phyloP scores from a whole-genome alignment of 495 filamentous ascomycete genomes.

The Neurospora sp. region DNA sequence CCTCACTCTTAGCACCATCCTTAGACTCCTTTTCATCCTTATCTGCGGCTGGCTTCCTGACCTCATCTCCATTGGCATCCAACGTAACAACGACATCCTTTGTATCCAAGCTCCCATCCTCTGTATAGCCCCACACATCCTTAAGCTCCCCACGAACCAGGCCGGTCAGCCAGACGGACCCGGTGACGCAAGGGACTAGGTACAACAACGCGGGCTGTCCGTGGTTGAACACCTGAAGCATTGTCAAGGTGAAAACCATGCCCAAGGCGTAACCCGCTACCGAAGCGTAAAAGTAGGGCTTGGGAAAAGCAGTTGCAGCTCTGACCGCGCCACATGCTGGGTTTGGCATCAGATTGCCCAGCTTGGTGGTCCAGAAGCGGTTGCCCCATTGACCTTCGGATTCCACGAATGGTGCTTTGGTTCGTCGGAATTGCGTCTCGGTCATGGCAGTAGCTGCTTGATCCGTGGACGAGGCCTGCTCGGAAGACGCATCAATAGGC shows the following conservation, averaged over 20 bases:
- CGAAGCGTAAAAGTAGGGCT: slow-evolving; percentile 78
- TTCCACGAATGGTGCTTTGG: slow-evolving; percentile 47
- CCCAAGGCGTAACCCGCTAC: slow-evolving; percentile 69
- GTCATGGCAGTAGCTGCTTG: slow-evolving; percentile 17
- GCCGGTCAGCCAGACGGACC: slow-evolving; percentile 72
- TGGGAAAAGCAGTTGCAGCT: slow-evolving; percentile 54
- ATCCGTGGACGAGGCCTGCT: slow-evolving; percentile 24
- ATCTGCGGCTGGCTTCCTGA: slow-evolving; percentile 5
- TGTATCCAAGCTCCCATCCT: slow-evolving; percentile 48
- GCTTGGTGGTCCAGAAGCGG: slow-evolving; percentile 62
- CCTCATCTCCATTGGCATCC: slow-evolving; percentile 12
- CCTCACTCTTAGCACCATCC: not conserved
- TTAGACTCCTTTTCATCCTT: not conserved
- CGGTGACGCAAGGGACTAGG: slow-evolving; percentile 77
- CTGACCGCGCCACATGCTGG: slow-evolving; percentile 33
- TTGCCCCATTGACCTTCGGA: slow-evolving; percentile 72
- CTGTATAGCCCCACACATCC: slow-evolving; percentile 73
- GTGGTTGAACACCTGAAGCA: slow-evolving; percentile 69
- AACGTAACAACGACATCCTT: slow-evolving; percentile 36
- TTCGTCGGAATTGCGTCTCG: slow-evolving; percentile 22
- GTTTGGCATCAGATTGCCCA: slow-evolving; percentile 18
- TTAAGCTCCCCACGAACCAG: slow-evolving; percentile 54
- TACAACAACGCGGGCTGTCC: slow-evolving; percentile 90
- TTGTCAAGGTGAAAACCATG: slow-evolving; percentile 66
- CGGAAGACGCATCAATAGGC: slow-evolving; percentile 24